phyloP scores from a whole-genome alignment of 805 yeast species.

The Candida schatavii region DNA sequence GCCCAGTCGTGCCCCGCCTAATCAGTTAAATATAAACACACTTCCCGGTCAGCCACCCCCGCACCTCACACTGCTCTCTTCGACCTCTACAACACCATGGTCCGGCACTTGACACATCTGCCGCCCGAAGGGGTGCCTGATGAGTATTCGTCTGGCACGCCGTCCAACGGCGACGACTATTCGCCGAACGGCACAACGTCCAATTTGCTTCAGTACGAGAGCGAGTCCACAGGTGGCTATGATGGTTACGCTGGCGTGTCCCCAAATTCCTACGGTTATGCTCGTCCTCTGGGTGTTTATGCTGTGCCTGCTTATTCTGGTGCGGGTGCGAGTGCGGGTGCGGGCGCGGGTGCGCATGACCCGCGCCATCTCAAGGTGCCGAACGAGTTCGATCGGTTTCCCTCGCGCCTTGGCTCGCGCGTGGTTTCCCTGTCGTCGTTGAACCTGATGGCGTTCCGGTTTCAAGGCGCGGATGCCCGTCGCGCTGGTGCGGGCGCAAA shows the following conservation, averaged over 20 bases:
- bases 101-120: too few relatives aligned
- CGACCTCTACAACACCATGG: too few relatives aligned
- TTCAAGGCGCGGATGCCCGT: neutral
- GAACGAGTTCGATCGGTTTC: constrained; percentile 4
- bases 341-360: too few relatives aligned
- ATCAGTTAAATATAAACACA: too few relatives aligned
- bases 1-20: too few relatives aligned
- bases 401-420: constrained; percentile 4
- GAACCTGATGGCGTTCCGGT: constrained; percentile 1
- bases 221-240: neutral
- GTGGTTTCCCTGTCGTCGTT: constrained; percentile 4
- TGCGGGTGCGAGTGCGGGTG: too few relatives aligned
- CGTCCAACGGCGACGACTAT: constrained; percentile 13
- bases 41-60: too few relatives aligned
- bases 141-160: neutral
- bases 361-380: neutral
- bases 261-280: neutral
- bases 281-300: too few relatives aligned
- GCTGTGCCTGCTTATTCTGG: too few relatives aligned
- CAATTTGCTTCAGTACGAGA: constrained; percentile 26
- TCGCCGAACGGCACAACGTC: constrained; percentile 39
- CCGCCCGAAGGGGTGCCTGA: too few relatives aligned
- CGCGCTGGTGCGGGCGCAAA: neutral
- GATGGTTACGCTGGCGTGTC: neutral
- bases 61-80: too few relatives aligned